phyloP scores from a whole-genome alignment of 768 basidiomycete species.

The Postia placenta region DNA sequence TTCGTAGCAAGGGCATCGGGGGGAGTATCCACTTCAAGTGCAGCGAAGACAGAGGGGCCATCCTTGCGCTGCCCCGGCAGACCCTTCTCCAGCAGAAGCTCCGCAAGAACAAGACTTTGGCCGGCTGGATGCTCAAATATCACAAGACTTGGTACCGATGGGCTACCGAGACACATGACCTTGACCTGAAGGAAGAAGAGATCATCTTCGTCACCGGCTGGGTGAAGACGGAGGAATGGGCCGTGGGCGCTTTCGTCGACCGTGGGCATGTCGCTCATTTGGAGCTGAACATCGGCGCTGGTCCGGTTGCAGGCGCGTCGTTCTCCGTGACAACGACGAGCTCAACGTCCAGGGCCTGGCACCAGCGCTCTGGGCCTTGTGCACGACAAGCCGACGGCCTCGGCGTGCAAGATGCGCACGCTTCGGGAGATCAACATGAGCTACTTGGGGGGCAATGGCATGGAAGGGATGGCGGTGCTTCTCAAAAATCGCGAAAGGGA shows the following conservation, averaged over 20 bases:
- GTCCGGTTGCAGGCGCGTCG: neutral
- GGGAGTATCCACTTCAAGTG: conserved; percentile 1
- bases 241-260: conserved; percentile 5
- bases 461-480: too few relatives aligned
- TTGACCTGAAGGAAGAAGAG: conserved; percentile 4
- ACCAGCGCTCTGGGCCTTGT: conserved; percentile 5
- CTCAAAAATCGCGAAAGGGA: too few relatives aligned
- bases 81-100: neutral
- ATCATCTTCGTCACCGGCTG: conserved; percentile 12
- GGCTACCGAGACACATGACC: conserved; percentile 1
- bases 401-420: too few relatives aligned
- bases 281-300: neutral
- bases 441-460: too few relatives aligned
- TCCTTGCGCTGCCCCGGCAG: neutral
- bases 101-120: neutral
- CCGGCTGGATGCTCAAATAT: conserved; percentile 6
- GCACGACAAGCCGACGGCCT: too few relatives aligned
- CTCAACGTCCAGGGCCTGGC: neutral
- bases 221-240: conserved; percentile 14
- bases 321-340: neutral
- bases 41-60: conserved; percentile 6
- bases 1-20: neutral
- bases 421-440: too few relatives aligned
- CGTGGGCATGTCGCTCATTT: neutral
- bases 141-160: conserved; percentile 5